Evolutionary conservation across 305 asterid genomes (phyloP), one percentile per base, ranked within the genome.

Genomic region (Nicotiana rustica): DNA sequence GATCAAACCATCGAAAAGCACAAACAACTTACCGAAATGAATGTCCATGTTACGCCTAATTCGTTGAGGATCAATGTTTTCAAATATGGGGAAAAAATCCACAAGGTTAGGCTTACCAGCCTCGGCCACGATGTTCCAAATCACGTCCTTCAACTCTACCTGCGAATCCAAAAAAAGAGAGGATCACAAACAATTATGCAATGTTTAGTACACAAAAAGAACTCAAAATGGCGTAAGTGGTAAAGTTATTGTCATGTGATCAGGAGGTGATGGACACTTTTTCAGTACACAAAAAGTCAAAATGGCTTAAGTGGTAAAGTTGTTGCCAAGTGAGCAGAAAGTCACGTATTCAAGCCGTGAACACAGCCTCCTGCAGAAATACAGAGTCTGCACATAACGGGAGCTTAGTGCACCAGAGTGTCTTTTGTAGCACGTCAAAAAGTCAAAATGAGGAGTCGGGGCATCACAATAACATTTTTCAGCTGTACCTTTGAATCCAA

Each of bases 61-160:
- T 6, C 81, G 70, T 44, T 69, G 80, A 31, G 70, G 84, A 60
- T 82, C 84, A 81, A 55, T 29, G 44, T 67, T 81, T 70, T 52
- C 62, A 25, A 81, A 19, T 33, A 49, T 65, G 15, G 68, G 83
- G 10, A 81, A 81, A 33, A 67, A 81, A 68, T 81, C 83, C 33
- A 67, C 83, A 25, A 67, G 18, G 31, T 82, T 82, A 6, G 70
- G 57, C 47, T 70, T 70, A 61, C 64, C 84, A 47, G 67, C 76
- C 47, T 80, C 83, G 3, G 35, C 21, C 77, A 29, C 49, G 33
- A 66, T 10, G 9, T 1, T 52, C 62, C 49, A 65, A 4, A 44
- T 65, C 83, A 29, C 29, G 18, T 80, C 75, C 47, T 67, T 82
- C 4, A 71, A 17, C 56, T 73, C 75, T 47, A 56, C 56, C 18